Evolutionary conservation across 306 rosid genomes (phyloP).

Genomic region (Argentina anserina): DNA sequence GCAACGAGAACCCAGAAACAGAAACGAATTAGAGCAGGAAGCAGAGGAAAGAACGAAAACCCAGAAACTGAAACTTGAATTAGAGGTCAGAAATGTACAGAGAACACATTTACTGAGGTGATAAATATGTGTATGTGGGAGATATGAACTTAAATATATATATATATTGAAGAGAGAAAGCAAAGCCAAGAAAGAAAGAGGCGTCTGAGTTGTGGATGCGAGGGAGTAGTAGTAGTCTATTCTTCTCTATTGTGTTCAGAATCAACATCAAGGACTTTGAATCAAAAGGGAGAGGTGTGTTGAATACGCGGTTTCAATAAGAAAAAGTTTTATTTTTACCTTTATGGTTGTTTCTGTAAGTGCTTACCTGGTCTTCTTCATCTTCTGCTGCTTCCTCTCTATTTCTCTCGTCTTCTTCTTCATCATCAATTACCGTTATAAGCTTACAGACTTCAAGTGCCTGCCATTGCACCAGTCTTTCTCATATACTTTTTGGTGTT

Average conservation of each 20-base stretch:
- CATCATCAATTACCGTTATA: not conserved
- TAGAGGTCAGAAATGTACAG: not conserved
- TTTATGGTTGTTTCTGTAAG: not conserved
- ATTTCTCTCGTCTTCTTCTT: not conserved
- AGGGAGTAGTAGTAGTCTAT: not conserved
- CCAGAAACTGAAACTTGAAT: constrained; percentile 19
- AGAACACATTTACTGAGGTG: not conserved
- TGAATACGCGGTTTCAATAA: constrained; percentile 65
- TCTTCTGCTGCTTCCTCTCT: constrained; percentile 7
- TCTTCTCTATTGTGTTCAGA: constrained; percentile 6
- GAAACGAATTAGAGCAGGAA: not conserved
- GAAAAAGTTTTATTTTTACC: not conserved
- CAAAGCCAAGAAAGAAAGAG: constrained; percentile 1
- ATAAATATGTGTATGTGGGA: constrained; percentile 17
- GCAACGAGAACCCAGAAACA: constrained; percentile 16
- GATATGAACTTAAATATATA: constrained; percentile 23
- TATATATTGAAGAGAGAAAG: constrained; percentile 12
- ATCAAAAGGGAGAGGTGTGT: constrained; percentile 3
- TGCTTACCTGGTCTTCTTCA: constrained; percentile 18
- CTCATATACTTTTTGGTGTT: constrained; percentile 3
- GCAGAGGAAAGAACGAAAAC: constrained; percentile 10
- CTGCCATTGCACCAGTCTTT: not conserved
- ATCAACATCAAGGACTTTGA: constrained; percentile 33
- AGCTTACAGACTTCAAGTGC: not conserved
- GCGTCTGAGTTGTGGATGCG: not conserved